Percentiles rank a stretch among this genome's conserved stretches.
These are phyloP conservation scores for Chlorella ohadii DNA, from an alignment of 139 green algal genomes.

Conservation along the genomic window DNA sequence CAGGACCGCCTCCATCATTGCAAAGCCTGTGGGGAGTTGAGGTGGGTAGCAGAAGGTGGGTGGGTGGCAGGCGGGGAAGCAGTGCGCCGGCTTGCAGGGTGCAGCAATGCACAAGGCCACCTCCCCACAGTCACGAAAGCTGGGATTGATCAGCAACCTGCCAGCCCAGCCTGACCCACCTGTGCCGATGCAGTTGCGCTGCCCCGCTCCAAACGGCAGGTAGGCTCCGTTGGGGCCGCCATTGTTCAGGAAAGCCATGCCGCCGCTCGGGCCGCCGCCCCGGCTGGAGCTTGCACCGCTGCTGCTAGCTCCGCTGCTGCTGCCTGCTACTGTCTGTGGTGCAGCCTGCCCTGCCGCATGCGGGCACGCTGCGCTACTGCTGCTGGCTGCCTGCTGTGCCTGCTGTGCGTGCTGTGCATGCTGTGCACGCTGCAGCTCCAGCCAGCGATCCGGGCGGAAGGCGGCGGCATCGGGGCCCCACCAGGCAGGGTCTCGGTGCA, in stretches of 20 bases:
- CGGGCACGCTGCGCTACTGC: slow-evolving; percentile 1
- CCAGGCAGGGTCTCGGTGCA: slow-evolving; percentile 71
- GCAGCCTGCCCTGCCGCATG: not conserved
- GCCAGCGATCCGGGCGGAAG: slow-evolving; percentile 81
- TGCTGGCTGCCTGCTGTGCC: not conserved
- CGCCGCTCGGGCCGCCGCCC: not conserved
- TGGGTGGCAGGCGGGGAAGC: too few relatives aligned
- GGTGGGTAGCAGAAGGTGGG: too few relatives aligned
- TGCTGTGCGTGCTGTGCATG: not conserved
- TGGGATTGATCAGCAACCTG: not conserved
- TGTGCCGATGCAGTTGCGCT: slow-evolving; percentile 90
- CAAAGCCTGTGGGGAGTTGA: slow-evolving; percentile 62
- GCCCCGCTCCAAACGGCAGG: slow-evolving; percentile 82
- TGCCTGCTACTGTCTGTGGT: not conserved
- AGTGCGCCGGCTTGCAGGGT: too few relatives aligned
- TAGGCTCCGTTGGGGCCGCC: slow-evolving; percentile 75
- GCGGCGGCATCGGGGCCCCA: slow-evolving; percentile 53
- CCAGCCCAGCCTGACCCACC: slow-evolving; percentile 14
- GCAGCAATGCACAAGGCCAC: too few relatives aligned
- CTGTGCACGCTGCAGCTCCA: slow-evolving; percentile 39
- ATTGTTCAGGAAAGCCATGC: slow-evolving; percentile 46
- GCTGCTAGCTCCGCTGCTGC: not conserved
- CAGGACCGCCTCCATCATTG: slow-evolving; percentile 88
- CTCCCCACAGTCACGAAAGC: too few relatives aligned
- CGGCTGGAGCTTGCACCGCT: too few relatives aligned